These are phyloP conservation scores for Quercus agrifolia DNA, from an alignment of 306 rosid species.

Conservation along the genomic window DNA sequence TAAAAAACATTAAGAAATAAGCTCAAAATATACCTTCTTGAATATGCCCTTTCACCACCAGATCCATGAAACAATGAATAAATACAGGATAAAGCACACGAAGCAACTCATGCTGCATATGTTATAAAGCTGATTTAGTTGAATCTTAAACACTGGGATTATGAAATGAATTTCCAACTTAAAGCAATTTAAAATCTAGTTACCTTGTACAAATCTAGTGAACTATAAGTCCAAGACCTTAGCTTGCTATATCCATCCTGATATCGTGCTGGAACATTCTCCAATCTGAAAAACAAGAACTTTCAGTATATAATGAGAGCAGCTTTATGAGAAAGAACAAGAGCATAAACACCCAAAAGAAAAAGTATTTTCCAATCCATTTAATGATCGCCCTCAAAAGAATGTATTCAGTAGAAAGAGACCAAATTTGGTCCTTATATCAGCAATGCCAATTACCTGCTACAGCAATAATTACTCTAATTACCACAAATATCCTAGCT, in stretches of 20 bases:
- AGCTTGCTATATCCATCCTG: constrained; percentile 83
- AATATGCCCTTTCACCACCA: constrained; percentile 89
- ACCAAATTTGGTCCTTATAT: neutral
- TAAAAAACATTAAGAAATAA: neutral
- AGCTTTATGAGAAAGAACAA: neutral
- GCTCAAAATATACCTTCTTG: constrained; percentile 64
- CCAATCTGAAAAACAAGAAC: constrained; percentile 42
- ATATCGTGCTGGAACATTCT: constrained; percentile 69
- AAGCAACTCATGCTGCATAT: constrained; percentile 86
- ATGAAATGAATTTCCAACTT: neutral
- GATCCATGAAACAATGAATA: constrained; percentile 95
- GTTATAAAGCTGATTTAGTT: neutral
- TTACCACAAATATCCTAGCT: neutral
- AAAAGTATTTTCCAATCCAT: neutral
- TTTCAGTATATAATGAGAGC: neutral
- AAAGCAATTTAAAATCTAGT: neutral
- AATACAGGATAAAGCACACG: constrained; percentile 96
- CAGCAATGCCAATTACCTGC: neutral
- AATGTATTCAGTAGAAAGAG: neutral
- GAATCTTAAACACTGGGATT: neutral
- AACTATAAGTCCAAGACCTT: constrained; percentile 78
- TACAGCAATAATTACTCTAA: neutral
- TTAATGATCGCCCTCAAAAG: neutral
- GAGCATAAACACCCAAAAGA: neutral
- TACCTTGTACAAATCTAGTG: constrained; percentile 87